Conservation (phyloP, 1,139 yeast species). For the Lodderomyces orthopsilosis region DNA sequence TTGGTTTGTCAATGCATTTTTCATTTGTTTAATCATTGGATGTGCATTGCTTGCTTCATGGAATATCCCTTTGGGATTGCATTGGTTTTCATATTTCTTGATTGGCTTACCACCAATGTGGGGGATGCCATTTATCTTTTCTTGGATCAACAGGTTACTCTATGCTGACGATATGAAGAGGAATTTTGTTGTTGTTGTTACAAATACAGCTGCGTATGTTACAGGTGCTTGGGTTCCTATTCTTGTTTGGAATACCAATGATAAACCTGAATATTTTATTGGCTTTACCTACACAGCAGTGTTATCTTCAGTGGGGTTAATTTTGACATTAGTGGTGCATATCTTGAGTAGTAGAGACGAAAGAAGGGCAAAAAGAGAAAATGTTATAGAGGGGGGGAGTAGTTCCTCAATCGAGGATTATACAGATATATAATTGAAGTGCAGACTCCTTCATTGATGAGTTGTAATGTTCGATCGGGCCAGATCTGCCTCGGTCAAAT, state of each 20-base stretch:
- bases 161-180: constrained; percentile 47
- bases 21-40: constrained; percentile 37
- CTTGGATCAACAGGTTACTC: constrained; percentile 53
- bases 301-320: constrained; percentile 39
- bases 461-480: too few relatives aligned
- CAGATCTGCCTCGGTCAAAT: too few relatives aligned
- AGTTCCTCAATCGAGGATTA: background rate
- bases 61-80: constrained; percentile 46
- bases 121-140: constrained; percentile 45
- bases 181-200: constrained; percentile 47
- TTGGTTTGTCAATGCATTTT: constrained; percentile 34
- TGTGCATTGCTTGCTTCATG: constrained; percentile 43
- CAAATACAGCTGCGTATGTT: constrained; percentile 52
- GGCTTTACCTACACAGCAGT: constrained; percentile 53
- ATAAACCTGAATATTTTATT: constrained; percentile 43
- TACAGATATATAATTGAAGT: background rate
- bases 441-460: too few relatives aligned
- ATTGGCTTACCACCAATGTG: constrained; percentile 46
- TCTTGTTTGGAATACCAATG: constrained; percentile 50
- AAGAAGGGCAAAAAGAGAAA: constrained; percentile 8
- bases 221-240: constrained; percentile 50
- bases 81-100: constrained; percentile 48
- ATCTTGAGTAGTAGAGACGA: constrained; percentile 33
- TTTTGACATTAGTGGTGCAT: constrained; percentile 31
- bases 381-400: background rate